Evolutionary conservation across 2,329 filamentous ascomycete genomes (phyloP).

Genomic region (Epichloe bromicola): DNA sequence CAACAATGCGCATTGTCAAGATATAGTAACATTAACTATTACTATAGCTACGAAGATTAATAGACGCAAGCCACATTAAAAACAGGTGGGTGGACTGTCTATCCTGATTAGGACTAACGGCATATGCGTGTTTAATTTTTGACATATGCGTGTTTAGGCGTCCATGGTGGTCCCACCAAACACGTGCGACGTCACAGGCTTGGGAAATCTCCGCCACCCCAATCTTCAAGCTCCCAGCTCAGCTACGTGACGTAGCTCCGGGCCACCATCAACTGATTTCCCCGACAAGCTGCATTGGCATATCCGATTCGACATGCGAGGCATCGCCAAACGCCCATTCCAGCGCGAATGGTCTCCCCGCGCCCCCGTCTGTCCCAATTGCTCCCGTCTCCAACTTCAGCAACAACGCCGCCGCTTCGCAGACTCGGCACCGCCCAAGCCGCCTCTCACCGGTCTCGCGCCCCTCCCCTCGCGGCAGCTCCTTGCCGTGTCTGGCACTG

Average conservation of each 20-base stretch:
- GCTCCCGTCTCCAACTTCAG: conserved; percentile 10
- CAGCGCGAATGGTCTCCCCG: conserved; percentile 18
- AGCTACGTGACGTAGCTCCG: not conserved
- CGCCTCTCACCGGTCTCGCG: conserved; percentile 34
- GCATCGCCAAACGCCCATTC: not conserved
- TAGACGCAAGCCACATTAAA: too few species aligned
- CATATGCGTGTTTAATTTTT: too few species aligned
- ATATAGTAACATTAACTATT: too few species aligned
- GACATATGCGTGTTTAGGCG: too few species aligned
- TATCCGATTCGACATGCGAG: not conserved
- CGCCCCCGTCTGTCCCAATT: not conserved
- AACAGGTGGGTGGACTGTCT: too few species aligned
- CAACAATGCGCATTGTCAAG: too few species aligned
- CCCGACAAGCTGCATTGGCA: not conserved
- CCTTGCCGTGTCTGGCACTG: conserved; percentile 65
- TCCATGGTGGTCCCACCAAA: conserved; percentile 1
- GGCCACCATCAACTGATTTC: not conserved
- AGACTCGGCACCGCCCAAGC: conserved; percentile 22
- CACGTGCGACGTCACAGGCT: conserved; percentile 2
- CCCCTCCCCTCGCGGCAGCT: conserved; percentile 61
- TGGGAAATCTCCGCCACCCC: not conserved
- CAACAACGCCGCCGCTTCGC: conserved; percentile 20
- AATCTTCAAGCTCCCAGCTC: not conserved
- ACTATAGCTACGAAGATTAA: too few species aligned
- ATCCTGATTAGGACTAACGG: too few species aligned